Percentiles rank a stretch among this genome's conserved stretches.
phyloP scores from a whole-genome alignment of 768 basidiomycete genomes.

The Rhodotorula sphaerocarpa region DNA sequence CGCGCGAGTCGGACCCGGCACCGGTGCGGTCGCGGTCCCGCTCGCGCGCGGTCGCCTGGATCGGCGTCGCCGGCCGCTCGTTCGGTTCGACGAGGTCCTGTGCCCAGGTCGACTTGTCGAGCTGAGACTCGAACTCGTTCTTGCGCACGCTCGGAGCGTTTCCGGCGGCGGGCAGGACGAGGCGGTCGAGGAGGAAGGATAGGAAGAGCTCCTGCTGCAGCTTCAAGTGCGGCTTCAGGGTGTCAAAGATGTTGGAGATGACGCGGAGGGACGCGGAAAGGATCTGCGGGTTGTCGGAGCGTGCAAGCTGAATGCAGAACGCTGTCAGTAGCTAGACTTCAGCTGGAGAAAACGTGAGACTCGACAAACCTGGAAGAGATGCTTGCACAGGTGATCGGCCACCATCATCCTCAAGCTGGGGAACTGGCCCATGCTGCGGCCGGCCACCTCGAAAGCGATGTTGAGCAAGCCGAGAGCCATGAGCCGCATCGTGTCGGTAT shows the following conservation, averaged over 20 bases:
- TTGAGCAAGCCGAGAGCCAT: constrained; percentile 81
- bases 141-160: constrained; percentile 14
- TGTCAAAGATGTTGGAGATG: constrained; percentile 77
- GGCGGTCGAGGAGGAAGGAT: constrained; percentile 82
- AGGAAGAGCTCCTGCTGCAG: constrained; percentile 92
- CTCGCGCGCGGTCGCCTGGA: constrained; percentile 6
- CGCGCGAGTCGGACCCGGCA: constrained; percentile 69
- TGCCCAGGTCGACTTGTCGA: constrained; percentile 37
- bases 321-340: too few species aligned
- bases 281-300: constrained; percentile 74
- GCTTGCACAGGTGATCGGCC: constrained; percentile 85
- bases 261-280: constrained; percentile 73
- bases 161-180: constrained; percentile 47
- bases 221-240: constrained; percentile 76
- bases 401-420: constrained; percentile 68
- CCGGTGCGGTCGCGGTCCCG: constrained; percentile 47
- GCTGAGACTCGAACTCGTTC: constrained; percentile 34
- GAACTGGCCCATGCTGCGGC: constrained; percentile 63
- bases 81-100: constrained; percentile 26
- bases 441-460: constrained; percentile 75
- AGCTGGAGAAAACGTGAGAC: neutral
- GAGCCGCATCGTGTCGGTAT: constrained; percentile 90
- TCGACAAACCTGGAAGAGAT: constrained; percentile 64
- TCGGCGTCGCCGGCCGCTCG: constrained; percentile 43
- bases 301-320: constrained; percentile 53